Conservation (phyloP, 192 early-diverging fungal species). For the Podila verticillata region DNA sequence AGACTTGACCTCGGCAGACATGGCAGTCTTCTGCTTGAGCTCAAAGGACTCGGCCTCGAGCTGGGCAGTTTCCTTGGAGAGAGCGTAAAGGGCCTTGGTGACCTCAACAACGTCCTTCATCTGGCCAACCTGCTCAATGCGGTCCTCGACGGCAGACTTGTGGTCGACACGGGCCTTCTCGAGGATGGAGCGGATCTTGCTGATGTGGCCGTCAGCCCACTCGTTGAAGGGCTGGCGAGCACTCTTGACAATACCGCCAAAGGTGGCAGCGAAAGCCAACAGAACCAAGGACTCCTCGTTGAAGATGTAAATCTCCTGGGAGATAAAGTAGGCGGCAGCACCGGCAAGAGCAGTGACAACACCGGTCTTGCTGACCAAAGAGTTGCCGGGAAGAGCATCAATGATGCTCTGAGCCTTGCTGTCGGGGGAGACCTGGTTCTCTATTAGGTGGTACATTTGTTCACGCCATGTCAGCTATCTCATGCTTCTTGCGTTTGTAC, state of each 20-base stretch:
- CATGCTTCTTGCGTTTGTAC: too few relatives aligned
- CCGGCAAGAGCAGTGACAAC: conserved; percentile 86
- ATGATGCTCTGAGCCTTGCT: conserved; percentile 91
- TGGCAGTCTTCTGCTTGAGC: conserved; percentile 90
- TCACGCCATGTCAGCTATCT: neutral
- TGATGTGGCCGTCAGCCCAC: conserved; percentile 73
- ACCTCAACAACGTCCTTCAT: conserved; percentile 94
- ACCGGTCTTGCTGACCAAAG: conserved; percentile 87
- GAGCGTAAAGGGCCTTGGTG: conserved; percentile 92
- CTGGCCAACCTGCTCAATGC: conserved; percentile 90
- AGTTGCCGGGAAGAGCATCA: conserved; percentile 92
- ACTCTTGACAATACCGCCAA: conserved; percentile 78
- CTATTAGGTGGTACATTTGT: conserved; percentile 2
- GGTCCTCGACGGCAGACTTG: conserved; percentile 88
- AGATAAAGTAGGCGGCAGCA: conserved; percentile 86
- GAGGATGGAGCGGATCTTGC: conserved; percentile 86
- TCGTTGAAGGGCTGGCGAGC: conserved; percentile 85
- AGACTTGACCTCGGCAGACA: conserved; percentile 84
- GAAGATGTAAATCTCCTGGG: conserved; percentile 98
- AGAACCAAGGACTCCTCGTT: conserved; percentile 94
- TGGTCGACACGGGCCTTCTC: conserved; percentile 89
- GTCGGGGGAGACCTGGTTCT: conserved; percentile 69
- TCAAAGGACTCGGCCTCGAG: conserved; percentile 95
- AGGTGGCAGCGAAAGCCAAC: conserved; percentile 81
- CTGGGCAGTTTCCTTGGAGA: conserved; percentile 94